A percentile compares a stretch with the other conserved stretches of the same genome.
Evolutionary conservation across 1,284 basidiomycete genomes (phyloP).

Genomic region (Trichosporon sp.): DNA sequence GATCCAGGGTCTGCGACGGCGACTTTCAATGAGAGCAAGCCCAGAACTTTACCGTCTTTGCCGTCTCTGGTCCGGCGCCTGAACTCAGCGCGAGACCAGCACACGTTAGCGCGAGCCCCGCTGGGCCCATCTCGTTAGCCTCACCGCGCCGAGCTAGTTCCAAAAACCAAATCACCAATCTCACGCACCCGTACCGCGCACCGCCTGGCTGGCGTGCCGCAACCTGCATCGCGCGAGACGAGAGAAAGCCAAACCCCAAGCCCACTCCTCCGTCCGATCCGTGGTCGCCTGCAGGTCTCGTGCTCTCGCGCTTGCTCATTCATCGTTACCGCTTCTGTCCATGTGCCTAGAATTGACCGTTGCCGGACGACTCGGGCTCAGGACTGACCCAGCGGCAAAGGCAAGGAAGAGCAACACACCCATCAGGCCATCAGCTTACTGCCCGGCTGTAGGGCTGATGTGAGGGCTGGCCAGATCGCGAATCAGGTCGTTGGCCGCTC

Average conservation of each 20-base stretch:
- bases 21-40: conserved; percentile 11
- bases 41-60: conserved; percentile 15
- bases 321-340: conserved; percentile 17
- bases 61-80: conserved; percentile 1
- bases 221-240: not conserved
- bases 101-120: not conserved
- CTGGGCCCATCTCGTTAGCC: conserved; percentile 2
- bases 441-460: not conserved
- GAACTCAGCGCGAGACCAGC: not conserved
- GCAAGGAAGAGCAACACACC: not conserved
- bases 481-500: not conserved
- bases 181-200: not conserved
- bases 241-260: not conserved
- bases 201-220: not conserved
- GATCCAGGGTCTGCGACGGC: not conserved
- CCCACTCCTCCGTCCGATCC: conserved; percentile 6
- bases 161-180: conserved; percentile 12
- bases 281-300: conserved; percentile 2
- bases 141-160: conserved; percentile 8
- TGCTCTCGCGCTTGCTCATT: not conserved
- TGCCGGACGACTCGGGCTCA: conserved; percentile 15
- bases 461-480: conserved; percentile 10
- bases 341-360: conserved; percentile 18
- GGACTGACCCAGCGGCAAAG: not conserved
- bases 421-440: not conserved